These are phyloP conservation scores for Gossypium raimondii DNA, from an alignment of 345 rosid genomes.

Conservation along the genomic window DNA sequence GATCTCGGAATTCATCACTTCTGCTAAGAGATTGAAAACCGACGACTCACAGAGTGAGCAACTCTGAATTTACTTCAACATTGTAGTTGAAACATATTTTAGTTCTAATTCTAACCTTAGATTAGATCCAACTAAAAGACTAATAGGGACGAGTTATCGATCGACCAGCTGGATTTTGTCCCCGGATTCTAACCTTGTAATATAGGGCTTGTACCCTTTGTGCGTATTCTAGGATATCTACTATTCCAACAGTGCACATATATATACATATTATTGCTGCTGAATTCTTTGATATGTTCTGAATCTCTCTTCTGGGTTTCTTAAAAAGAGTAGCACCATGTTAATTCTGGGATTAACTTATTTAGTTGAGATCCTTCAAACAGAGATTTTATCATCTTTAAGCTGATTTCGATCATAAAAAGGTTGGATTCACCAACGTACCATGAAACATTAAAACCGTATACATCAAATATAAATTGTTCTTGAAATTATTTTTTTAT, in stretches of 20 bases:
- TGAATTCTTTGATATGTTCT: no score
- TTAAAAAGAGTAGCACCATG: not conserved
- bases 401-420: no score
- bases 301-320: no score
- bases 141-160: slow-evolving; percentile 18
- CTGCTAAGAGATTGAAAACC: slow-evolving; percentile 14
- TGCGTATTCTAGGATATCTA: not conserved
- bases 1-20: slow-evolving; percentile 12
- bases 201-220: not conserved
- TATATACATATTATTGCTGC: no score
- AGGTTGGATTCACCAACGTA: no score
- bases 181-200: slow-evolving; percentile 29
- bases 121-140: slow-evolving; percentile 31
- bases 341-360: not conserved
- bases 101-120: slow-evolving; percentile 50
- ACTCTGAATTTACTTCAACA: slow-evolving; percentile 11
- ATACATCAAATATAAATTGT: no score
- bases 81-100: slow-evolving; percentile 26
- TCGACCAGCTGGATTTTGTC: slow-evolving; percentile 6
- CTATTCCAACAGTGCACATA: not conserved
- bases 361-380: not conserved
- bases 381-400: no score
- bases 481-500: no score
- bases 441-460: no score
- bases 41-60: slow-evolving; percentile 15